phyloP scores from a whole-genome alignment of 495 filamentous ascomycete genomes.

The Polyplosphaeria fusca region DNA sequence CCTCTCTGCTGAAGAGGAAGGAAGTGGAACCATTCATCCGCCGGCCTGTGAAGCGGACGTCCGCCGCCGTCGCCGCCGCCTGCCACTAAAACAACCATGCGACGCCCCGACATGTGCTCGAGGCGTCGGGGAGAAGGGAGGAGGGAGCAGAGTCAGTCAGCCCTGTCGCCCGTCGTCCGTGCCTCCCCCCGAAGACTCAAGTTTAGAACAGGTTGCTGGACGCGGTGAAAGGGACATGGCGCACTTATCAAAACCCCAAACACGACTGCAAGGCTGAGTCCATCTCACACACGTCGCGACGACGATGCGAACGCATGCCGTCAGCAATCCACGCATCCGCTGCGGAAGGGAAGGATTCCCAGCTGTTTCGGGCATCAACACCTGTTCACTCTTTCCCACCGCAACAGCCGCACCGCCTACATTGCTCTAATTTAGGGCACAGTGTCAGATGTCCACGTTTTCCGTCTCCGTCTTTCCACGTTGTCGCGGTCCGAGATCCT shows the following conservation, averaged over 20 bases:
- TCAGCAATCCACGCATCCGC: conserved; percentile 21
- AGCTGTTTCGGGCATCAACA: conserved; percentile 6
- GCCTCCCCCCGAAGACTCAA: too few species aligned
- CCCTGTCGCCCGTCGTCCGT: too few species aligned
- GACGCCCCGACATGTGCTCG: too few species aligned
- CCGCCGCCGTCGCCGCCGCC: too few species aligned
- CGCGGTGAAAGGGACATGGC: background rate
- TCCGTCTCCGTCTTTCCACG: conserved; percentile 14
- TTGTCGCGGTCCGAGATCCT: conserved; percentile 12
- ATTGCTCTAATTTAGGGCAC: conserved; percentile 11
- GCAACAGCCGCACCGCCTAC: conserved; percentile 4
- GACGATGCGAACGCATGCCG: conserved; percentile 8
- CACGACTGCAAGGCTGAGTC: conserved; percentile 13
- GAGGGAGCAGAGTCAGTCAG: too few species aligned
- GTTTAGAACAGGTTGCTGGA: too few species aligned
- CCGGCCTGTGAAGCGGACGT: too few species aligned
- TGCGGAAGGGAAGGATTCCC: conserved; percentile 1
- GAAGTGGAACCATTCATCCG: too few species aligned
- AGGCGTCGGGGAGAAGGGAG: too few species aligned
- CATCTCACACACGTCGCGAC: background rate
- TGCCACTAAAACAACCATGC: too few species aligned
- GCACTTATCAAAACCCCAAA: background rate
- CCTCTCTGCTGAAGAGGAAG: too few species aligned
- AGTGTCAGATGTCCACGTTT: conserved; percentile 1
- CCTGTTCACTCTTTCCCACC: background rate